Evolutionary conservation across 306 rosid genomes (phyloP).

Genomic region (Corylus avellana): DNA sequence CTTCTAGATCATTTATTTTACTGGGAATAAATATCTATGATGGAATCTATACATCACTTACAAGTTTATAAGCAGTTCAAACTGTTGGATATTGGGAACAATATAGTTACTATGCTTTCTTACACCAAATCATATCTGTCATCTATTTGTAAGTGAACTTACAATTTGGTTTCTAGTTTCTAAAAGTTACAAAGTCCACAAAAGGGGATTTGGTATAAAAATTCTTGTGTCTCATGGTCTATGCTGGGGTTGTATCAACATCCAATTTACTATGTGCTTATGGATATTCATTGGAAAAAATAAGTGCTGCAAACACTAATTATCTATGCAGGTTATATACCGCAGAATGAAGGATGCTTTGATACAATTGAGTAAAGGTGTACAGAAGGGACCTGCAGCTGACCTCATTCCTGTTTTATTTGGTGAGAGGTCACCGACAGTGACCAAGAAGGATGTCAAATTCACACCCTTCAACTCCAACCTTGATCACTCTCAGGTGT

Average conservation of each 20-base stretch:
- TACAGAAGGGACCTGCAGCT: slow-evolving; percentile 91
- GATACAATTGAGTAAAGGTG: slow-evolving; percentile 90
- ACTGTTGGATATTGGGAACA: background rate
- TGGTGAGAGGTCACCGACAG: slow-evolving; percentile 80
- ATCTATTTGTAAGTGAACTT: slow-evolving; percentile 17
- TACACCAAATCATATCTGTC: background rate
- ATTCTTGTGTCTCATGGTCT: slow-evolving; percentile 4
- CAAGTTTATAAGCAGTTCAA: background rate
- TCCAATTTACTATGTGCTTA: background rate
- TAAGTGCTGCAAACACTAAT: slow-evolving; percentile 27
- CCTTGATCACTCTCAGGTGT: slow-evolving; percentile 94
- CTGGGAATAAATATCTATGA: background rate
- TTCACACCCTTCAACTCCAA: slow-evolving; percentile 68
- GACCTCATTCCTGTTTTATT: slow-evolving; percentile 84
- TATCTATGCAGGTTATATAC: slow-evolving; percentile 73
- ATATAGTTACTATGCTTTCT: background rate
- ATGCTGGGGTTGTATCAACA: background rate
- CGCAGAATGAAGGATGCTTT: slow-evolving; percentile 93
- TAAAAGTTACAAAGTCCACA: slow-evolving; percentile 10
- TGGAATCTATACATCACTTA: background rate
- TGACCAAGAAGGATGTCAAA: slow-evolving; percentile 73
- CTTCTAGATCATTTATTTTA: slow-evolving; percentile 12
- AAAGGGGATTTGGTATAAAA: slow-evolving; percentile 18
- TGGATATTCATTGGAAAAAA: slow-evolving; percentile 9
- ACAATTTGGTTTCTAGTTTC: slow-evolving; percentile 12